Evolutionary conservation across 768 basidiomycete species (phyloP).

Genomic region (Kwoniella botswanensis): DNA sequence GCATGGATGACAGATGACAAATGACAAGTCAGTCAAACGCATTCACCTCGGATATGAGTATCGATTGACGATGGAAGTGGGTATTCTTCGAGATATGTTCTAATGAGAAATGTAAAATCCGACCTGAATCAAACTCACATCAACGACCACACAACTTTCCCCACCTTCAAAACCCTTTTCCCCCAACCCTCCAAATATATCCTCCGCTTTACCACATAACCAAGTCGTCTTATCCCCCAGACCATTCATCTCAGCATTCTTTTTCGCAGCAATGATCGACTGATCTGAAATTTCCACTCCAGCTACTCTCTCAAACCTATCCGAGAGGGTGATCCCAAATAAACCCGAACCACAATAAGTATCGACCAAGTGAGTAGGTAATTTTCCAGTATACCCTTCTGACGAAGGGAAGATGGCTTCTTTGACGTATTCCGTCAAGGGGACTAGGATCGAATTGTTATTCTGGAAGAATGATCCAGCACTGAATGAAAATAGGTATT

Average conservation of each 20-base stretch:
- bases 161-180: constrained; percentile 49
- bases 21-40: neutral
- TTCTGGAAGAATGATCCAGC: constrained; percentile 96
- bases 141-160: constrained; percentile 56
- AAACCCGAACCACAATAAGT: constrained; percentile 70
- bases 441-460: constrained; percentile 88
- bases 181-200: constrained; percentile 68
- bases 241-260: constrained; percentile 60
- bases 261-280: constrained; percentile 55
- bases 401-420: constrained; percentile 58
- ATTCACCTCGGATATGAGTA: too few species aligned
- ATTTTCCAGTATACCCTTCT: neutral
- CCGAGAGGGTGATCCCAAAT: constrained; percentile 64
- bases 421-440: constrained; percentile 81
- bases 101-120: neutral
- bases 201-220: constrained; percentile 77
- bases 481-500: constrained; percentile 67
- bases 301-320: constrained; percentile 73
- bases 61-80: neutral
- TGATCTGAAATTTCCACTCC: constrained; percentile 77
- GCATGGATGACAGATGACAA: neutral
- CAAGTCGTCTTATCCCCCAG: constrained; percentile 62
- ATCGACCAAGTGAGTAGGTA: constrained; percentile 84
- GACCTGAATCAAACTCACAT: constrained; percentile 37
- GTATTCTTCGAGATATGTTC: neutral